Conservation (phyloP, 495 filamentous ascomycete species). For the Penicillium macrosclerotiorum region DNA sequence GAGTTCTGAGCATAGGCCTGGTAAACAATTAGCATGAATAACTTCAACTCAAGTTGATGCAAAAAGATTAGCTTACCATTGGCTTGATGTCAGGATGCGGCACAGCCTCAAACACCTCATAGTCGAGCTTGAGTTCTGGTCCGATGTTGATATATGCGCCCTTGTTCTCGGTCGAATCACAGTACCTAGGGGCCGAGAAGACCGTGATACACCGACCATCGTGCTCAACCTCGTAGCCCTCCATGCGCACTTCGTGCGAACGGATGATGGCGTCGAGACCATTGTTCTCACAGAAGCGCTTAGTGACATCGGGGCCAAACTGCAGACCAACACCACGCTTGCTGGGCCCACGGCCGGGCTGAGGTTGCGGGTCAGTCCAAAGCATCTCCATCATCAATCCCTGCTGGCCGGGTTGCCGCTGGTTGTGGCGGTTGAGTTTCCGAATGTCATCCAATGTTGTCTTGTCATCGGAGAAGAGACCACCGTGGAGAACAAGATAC, state of each 20-base stretch:
- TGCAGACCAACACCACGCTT: conserved; percentile 96
- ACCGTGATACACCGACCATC: conserved; percentile 97
- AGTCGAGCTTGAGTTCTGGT: conserved; percentile 84
- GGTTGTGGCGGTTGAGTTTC: conserved; percentile 85
- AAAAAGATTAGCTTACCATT: conserved; percentile 62
- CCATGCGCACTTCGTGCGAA: conserved; percentile 97
- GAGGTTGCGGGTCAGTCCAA: conserved; percentile 92
- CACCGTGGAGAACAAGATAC: conserved; percentile 91
- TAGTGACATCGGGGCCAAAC: conserved; percentile 96
- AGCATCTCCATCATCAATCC: conserved; percentile 99
- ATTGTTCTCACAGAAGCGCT: conserved; percentile 95
- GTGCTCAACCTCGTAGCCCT: conserved; percentile 96
- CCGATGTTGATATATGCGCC: conserved; percentile 98
- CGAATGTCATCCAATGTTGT: conserved; percentile 88
- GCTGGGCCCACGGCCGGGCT: conserved; percentile 85
- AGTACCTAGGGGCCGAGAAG: conserved; percentile 97
- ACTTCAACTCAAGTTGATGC: background rate
- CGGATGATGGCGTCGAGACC: conserved; percentile 92
- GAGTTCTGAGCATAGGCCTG: conserved; percentile 82
- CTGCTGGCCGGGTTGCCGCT: conserved; percentile 91
- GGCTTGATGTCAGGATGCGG: conserved; percentile 92
- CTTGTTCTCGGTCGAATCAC: conserved; percentile 96
- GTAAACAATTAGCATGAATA: conserved; percentile 22
- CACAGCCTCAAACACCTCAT: conserved; percentile 91
- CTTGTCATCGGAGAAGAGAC: conserved; percentile 97